phyloP scores from a whole-genome alignment of 768 basidiomycete species.

The Hirschioporus abietinus region DNA sequence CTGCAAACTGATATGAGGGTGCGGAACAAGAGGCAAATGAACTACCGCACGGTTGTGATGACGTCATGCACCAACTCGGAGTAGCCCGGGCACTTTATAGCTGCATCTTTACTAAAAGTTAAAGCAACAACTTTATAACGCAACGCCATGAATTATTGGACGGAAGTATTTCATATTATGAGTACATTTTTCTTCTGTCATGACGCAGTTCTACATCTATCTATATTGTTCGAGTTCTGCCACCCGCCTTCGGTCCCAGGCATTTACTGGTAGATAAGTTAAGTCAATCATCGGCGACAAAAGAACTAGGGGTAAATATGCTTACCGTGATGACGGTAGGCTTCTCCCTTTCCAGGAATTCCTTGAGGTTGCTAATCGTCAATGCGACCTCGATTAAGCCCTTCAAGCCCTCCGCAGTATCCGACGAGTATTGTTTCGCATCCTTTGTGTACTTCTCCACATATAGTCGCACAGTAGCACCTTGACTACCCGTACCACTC shows the following conservation, averaged over 20 bases:
- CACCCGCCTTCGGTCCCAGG: not conserved
- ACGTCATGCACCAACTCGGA: not conserved
- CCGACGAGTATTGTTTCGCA: constrained; percentile 59
- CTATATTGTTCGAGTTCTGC: not conserved
- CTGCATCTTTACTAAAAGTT: too few relatives aligned
- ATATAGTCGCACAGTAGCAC: constrained; percentile 95
- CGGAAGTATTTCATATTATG: not conserved
- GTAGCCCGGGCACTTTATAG: too few relatives aligned
- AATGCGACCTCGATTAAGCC: constrained; percentile 95
- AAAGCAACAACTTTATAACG: too few relatives aligned
- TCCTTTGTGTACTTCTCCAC: constrained; percentile 89
- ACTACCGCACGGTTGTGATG: too few relatives aligned
- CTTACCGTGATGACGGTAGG: constrained; percentile 95
- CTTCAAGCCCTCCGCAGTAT: constrained; percentile 86
- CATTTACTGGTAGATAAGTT: not conserved
- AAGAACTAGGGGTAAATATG: constrained; percentile 6
- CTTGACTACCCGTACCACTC: constrained; percentile 93
- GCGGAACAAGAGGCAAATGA: too few relatives aligned
- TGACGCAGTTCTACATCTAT: not conserved
- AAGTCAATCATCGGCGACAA: not conserved
- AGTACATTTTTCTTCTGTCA: not conserved
- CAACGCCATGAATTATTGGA: not conserved
- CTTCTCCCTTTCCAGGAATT: constrained; percentile 80
- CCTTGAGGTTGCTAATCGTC: constrained; percentile 75
- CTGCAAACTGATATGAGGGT: not conserved